A percentile compares a stretch with the other conserved stretches of the same genome.
Conservation (phyloP, 31 red algal genomes). For the Bonnemaisonia californica region DNA sequence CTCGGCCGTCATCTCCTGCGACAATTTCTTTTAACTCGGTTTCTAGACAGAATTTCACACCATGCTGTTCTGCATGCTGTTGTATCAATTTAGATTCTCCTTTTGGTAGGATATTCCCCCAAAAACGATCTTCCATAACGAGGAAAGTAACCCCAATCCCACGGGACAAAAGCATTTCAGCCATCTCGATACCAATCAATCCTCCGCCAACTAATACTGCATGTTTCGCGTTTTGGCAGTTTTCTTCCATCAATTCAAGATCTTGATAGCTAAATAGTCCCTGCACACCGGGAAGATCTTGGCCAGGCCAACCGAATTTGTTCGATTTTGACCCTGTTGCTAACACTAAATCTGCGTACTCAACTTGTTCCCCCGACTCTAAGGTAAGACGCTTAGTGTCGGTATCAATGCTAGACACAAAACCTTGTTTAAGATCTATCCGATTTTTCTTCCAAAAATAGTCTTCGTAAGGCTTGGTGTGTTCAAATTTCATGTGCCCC, state of each 20-base stretch:
- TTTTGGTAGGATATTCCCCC: slow-evolving; percentile 17
- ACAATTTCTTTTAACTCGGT: slow-evolving; percentile 8
- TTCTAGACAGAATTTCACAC: slow-evolving; percentile 5
- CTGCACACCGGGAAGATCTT: slow-evolving; percentile 19
- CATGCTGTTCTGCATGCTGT: slow-evolving; percentile 13
- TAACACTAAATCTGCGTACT: slow-evolving; percentile 16
- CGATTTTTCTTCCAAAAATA: slow-evolving; percentile 30
- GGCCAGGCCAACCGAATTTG: slow-evolving; percentile 39
- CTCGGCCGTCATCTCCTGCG: not conserved
- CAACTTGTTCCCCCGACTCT: slow-evolving; percentile 2
- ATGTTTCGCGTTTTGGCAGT: not conserved
- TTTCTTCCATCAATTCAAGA: slow-evolving; percentile 33
- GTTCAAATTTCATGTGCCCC: slow-evolving; percentile 28
- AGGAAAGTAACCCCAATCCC: slow-evolving; percentile 15
- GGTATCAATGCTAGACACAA: not conserved
- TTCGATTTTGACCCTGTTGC: slow-evolving; percentile 33
- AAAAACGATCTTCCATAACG: slow-evolving; percentile 5
- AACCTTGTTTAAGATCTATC: slow-evolving; percentile 25
- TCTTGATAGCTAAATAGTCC: slow-evolving; percentile 17
- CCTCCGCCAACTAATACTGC: slow-evolving; percentile 38
- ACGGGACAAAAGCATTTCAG: slow-evolving; percentile 22
- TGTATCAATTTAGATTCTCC: slow-evolving; percentile 24
- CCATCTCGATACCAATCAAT: slow-evolving; percentile 42
- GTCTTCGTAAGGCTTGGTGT: slow-evolving; percentile 32
- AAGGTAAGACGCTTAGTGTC: not conserved